Conservation (phyloP, 192 early-diverging fungal genomes). For the Chytriomyces confervae region DNA sequence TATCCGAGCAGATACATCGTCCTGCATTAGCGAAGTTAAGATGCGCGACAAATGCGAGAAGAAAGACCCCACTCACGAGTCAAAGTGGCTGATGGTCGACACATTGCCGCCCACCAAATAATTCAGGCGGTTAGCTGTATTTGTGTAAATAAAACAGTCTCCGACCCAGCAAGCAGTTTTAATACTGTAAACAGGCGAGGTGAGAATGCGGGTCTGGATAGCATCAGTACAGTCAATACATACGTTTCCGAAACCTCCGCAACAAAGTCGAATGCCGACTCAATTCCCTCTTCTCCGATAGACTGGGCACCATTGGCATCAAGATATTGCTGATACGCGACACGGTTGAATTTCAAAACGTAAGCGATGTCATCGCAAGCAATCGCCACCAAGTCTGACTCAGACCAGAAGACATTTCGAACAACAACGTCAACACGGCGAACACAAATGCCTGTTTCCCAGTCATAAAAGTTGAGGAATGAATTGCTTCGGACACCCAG, state of each 20-base stretch:
- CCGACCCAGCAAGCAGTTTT: slow-evolving; percentile 97
- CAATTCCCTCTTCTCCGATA: slow-evolving; percentile 91
- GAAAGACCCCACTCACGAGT: slow-evolving; percentile 61
- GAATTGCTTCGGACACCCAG: slow-evolving; percentile 83
- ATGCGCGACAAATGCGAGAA: slow-evolving; percentile 6
- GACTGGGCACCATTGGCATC: slow-evolving; percentile 68
- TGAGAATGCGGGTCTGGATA: not conserved
- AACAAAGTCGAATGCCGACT: slow-evolving; percentile 95
- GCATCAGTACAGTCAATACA: not conserved
- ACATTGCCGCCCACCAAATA: slow-evolving; percentile 95
- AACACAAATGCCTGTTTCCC: slow-evolving; percentile 90
- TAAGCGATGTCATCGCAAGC: slow-evolving; percentile 93
- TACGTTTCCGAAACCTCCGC: slow-evolving; percentile 87
- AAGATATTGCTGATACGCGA: slow-evolving; percentile 77
- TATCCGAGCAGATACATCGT: slow-evolving; percentile 94
- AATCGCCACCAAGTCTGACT: slow-evolving; percentile 90
- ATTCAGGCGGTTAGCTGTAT: slow-evolving; percentile 85
- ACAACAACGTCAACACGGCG: slow-evolving; percentile 94
- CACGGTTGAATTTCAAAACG: slow-evolving; percentile 91
- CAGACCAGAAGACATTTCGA: slow-evolving; percentile 92
- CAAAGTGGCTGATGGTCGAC: slow-evolving; percentile 96
- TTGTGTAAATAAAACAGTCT: slow-evolving; percentile 99
- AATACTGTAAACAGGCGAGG: slow-evolving; percentile 61
- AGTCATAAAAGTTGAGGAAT: slow-evolving; percentile 96
- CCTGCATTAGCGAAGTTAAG: slow-evolving; percentile 34